phyloP scores from a whole-genome alignment of 306 rosid species.

The Inga oerstediana region DNA sequence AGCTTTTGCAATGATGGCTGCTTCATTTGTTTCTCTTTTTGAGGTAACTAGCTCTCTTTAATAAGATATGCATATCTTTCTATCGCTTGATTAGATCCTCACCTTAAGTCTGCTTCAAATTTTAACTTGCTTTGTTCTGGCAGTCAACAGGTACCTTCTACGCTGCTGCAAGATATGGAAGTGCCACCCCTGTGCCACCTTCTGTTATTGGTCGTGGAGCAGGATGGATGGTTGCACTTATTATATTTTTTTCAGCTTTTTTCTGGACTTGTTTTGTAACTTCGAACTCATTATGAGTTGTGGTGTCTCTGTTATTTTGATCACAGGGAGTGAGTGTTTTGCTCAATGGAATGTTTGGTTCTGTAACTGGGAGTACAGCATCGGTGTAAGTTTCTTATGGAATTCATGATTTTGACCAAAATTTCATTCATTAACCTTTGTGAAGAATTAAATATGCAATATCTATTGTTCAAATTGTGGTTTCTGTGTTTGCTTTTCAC shows the following conservation, averaged over 20 bases:
- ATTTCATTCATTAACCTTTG: not conserved
- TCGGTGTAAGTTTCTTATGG: conserved; percentile 57
- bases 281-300: not conserved
- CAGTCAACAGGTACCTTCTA: conserved; percentile 83
- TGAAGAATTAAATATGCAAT: conserved; percentile 2
- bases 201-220: conserved; percentile 74
- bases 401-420: not conserved
- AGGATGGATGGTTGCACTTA: conserved; percentile 76
- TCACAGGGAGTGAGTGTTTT: conserved; percentile 71
- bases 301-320: conserved; percentile 12
- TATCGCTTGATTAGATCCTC: not conserved
- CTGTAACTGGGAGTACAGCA: conserved; percentile 68
- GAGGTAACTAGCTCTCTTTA: conserved; percentile 54
- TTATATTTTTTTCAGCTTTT: conserved; percentile 19
- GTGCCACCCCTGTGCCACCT: conserved; percentile 89
- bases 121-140: conserved; percentile 9
- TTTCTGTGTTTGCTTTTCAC: too few relatives aligned
- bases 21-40: conserved; percentile 76
- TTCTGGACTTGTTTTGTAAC: not conserved
- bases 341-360: conserved; percentile 71
- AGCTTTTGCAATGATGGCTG: conserved; percentile 84
- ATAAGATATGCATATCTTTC: not conserved
- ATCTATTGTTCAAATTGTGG: not conserved
- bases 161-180: conserved; percentile 76
- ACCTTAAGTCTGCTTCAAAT: not conserved